Base-by-base conservation (phyloP, 441 rosid species). In the California macrophylla region DNA sequence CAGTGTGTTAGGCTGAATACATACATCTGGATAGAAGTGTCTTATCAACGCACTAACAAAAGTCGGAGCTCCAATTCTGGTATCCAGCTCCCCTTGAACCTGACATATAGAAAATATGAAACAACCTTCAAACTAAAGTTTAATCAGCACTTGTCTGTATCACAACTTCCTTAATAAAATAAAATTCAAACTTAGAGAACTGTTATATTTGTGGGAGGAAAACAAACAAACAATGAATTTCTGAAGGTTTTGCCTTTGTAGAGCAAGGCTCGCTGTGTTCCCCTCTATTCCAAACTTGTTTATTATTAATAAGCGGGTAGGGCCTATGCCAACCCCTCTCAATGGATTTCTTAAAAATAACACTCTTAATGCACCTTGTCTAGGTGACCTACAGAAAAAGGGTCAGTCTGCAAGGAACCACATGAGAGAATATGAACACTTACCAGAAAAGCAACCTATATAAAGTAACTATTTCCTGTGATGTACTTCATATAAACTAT, bases 41-140 rank as follows among this genome's bases (percentile, higher is more conserved):
- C 95, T 75, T 65, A 93, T 81, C 88, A 89, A 76, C 3, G 91
- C 92, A 66, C 86, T 76, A 12, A 81, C 76, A 78, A 76, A 81
- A 73, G 69, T 79, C 7, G 96, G 97, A 25, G 77, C 76, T 50
- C 95, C 96, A 50, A 72, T 25, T 78, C 80, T 82, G 3, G 95
- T 88, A 79, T 93, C 98, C n/a, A 91, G 85, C 78, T 87, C 97
- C 64, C 96, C 98, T 78, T 82, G 90, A 75, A 92, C 83, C 99
- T 94, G 71, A 71, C 73, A 81, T 54, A 52, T 26, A 69, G 60
- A 66, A 72, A 68, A 66, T 54, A 47, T n/a, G 36, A n/a, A 25
- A 7, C 28, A 52, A 15, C 45, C n/a, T 8, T 16, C 20, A 21
- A 40, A 18, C 61, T 7, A 54, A 38, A 71, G 4, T 18, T 42